phyloP scores from a whole-genome alignment of 140 eudicot species.

The Stevia rebaudiana region DNA sequence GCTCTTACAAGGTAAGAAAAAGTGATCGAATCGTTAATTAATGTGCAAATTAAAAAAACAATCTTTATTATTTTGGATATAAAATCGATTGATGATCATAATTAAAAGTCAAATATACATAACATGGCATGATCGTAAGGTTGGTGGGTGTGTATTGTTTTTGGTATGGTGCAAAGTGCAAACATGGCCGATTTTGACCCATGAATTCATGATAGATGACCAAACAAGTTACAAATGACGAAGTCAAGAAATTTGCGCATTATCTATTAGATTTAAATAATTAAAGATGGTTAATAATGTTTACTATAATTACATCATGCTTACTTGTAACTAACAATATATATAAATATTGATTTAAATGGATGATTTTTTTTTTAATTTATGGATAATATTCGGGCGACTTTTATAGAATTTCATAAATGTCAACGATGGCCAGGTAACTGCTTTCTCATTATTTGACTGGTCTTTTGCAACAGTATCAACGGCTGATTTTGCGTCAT shows the following conservation, averaged over 20 bases:
- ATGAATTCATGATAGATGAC: constrained; percentile 21
- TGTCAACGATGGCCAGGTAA: constrained; percentile 20
- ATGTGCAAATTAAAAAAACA: not conserved
- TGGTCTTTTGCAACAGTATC: constrained; percentile 26
- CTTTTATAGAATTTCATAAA: constrained; percentile 2
- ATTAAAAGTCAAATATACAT: constrained; percentile 21
- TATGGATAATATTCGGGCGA: constrained; percentile 16
- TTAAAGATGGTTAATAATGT: not conserved
- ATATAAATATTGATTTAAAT: not conserved
- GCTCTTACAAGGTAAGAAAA: constrained; percentile 68
- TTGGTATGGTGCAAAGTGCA: constrained; percentile 22
- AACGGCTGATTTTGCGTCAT: constrained; percentile 22
- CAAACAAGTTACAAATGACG: constrained; percentile 22
- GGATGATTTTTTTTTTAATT: constrained; percentile 7
- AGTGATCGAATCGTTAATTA: not conserved
- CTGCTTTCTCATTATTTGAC: constrained; percentile 17
- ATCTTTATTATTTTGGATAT: not conserved
- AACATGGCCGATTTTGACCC: constrained; percentile 31
- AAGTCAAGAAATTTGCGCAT: constrained; percentile 21
- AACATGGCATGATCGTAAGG: constrained; percentile 23
- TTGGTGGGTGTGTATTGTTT: constrained; percentile 25
- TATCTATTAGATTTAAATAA: not conserved
- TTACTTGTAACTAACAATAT: not conserved
- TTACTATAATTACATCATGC: not conserved
- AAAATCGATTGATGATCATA: not conserved